Evolutionary conservation across 1,284 basidiomycete species (phyloP).

Genomic region (Ganoderma lingzhi): DNA sequence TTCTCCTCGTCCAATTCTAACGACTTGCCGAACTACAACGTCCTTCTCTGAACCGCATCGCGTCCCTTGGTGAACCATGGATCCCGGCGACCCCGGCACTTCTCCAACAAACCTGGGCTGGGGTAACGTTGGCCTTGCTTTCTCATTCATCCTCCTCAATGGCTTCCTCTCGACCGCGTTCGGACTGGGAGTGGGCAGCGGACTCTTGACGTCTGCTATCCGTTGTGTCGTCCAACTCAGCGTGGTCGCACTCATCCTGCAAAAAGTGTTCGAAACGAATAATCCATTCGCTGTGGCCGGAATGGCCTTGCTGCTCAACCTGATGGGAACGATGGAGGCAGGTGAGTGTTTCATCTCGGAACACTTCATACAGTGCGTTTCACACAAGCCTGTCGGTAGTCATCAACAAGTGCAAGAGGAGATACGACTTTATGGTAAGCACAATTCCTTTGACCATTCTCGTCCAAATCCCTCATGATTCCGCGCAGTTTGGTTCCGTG

Average conservation of each 20-base stretch:
- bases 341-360: constrained; percentile 47
- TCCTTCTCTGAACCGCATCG: neutral
- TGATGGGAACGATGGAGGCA: constrained; percentile 75
- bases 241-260: constrained; percentile 73
- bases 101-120: constrained; percentile 56
- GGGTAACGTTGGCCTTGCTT: constrained; percentile 76
- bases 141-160: constrained; percentile 77
- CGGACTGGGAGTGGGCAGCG: constrained; percentile 72
- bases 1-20: neutral
- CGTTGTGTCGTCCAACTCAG: constrained; percentile 83
- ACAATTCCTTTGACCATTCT: constrained; percentile 23
- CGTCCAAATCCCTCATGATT: constrained; percentile 9
- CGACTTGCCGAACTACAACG: neutral
- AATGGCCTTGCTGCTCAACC: constrained; percentile 75
- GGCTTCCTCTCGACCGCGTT: constrained; percentile 68
- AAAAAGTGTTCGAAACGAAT: constrained; percentile 78
- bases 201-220: constrained; percentile 72
- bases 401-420: constrained; percentile 77
- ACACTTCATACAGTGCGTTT: neutral
- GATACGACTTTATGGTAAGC: constrained; percentile 77
- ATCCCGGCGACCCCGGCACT: constrained; percentile 23
- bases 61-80: constrained; percentile 23
- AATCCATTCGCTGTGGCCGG: constrained; percentile 78
- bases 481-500: constrained; percentile 71
- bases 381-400: constrained; percentile 40